phyloP scores from a whole-genome alignment of 2,329 filamentous ascomycete genomes.

The Blastomyces parvus region DNA sequence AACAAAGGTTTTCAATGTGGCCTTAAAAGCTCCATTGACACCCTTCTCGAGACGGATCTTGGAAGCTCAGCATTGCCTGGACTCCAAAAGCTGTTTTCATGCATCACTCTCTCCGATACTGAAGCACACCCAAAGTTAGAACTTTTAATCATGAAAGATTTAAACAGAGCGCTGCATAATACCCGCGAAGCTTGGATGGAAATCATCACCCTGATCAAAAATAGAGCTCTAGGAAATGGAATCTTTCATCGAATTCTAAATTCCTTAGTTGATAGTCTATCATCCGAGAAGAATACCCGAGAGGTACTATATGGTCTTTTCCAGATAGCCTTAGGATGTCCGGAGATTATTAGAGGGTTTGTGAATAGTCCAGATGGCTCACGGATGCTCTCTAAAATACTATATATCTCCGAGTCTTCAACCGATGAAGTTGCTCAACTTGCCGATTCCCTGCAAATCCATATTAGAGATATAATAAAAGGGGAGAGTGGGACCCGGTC shows the following conservation, averaged over 20 bases:
- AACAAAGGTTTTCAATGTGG: conserved; percentile 33
- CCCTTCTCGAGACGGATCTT: conserved; percentile 25
- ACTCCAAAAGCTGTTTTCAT: conserved; percentile 32
- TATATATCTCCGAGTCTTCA: conserved; percentile 46
- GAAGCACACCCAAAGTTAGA: conserved; percentile 28
- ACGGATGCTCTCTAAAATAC: conserved; percentile 42
- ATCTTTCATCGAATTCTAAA: conserved; percentile 30
- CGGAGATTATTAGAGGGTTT: conserved; percentile 36
- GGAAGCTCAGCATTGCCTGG: conserved; percentile 26
- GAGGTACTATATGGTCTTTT: conserved; percentile 38
- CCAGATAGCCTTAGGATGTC: conserved; percentile 34
- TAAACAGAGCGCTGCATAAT: conserved; percentile 30
- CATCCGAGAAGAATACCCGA: conserved; percentile 28
- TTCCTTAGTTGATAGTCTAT: conserved; percentile 34
- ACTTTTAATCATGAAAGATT: conserved; percentile 27
- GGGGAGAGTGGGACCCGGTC: conserved; percentile 36
- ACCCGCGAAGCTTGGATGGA: conserved; percentile 31
- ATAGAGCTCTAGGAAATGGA: conserved; percentile 26
- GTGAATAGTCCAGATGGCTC: conserved; percentile 39
- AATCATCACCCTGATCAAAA: conserved; percentile 31
- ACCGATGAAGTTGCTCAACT: conserved; percentile 42
- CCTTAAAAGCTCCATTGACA: conserved; percentile 29
- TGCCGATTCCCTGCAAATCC: conserved; percentile 27
- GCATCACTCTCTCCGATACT: conserved; percentile 30
- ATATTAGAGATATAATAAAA: conserved; percentile 29